Conservation (phyloP, 352 stramenopile genomes). For the Phytophthora ohioensis region DNA sequence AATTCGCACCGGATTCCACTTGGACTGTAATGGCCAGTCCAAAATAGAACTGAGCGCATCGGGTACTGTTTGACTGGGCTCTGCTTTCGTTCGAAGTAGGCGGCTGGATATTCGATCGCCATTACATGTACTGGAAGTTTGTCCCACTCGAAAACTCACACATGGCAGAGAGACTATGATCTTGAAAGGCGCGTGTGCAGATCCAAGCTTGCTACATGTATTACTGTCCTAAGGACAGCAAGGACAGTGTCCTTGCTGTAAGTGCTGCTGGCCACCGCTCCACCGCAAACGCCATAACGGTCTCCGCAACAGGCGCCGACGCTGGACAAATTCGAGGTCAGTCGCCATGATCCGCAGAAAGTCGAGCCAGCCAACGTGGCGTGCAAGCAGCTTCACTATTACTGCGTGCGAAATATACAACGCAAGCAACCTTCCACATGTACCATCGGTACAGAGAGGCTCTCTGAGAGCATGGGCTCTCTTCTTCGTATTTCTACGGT, state of each 20-base stretch:
- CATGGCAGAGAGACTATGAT: background rate
- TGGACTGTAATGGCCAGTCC: constrained; percentile 1
- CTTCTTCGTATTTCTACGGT: constrained; percentile 6
- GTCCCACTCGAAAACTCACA: background rate
- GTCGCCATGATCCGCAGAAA: constrained; percentile 14
- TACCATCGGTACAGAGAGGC: background rate
- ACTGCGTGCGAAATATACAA: background rate
- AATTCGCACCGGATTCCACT: constrained; percentile 8
- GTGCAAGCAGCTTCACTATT: background rate
- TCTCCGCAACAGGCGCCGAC: background rate
- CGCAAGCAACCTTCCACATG: background rate
- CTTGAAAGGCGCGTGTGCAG: background rate
- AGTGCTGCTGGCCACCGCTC: background rate
- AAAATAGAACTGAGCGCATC: constrained; percentile 10
- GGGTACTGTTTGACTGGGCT: background rate
- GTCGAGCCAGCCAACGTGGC: constrained; percentile 3
- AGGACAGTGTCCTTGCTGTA: too few species aligned
- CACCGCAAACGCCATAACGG: constrained; percentile 3
- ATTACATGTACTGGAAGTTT: background rate
- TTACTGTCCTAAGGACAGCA: background rate
- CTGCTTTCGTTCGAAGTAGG: constrained; percentile 9
- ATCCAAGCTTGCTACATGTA: background rate
- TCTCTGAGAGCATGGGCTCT: background rate
- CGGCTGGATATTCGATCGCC: constrained; percentile 8
- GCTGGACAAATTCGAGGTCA: constrained; percentile 4